Evolutionary conservation across 2,329 filamentous ascomycete genomes (phyloP).

Genomic region (Zymoseptoria passerinii): DNA sequence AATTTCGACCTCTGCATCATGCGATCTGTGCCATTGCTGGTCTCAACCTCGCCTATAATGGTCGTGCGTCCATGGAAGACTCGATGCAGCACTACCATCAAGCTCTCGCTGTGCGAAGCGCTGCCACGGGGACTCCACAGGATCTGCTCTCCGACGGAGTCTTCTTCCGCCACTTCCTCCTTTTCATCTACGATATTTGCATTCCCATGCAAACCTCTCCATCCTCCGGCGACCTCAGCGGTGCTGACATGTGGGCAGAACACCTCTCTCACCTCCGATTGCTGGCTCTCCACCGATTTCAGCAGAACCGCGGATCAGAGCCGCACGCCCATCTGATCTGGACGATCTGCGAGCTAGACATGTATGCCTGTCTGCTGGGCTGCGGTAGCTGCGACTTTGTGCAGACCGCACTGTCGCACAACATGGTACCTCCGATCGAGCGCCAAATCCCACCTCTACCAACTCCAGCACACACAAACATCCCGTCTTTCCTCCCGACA

Average conservation of each 20-base stretch:
- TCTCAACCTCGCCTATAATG: slow-evolving; percentile 43
- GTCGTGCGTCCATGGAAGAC: slow-evolving; percentile 38
- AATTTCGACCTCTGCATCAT: slow-evolving; percentile 47
- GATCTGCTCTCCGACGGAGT: slow-evolving; percentile 50
- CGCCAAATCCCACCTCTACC: slow-evolving; percentile 16
- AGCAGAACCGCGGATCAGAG: slow-evolving; percentile 30
- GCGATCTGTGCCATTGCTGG: slow-evolving; percentile 52
- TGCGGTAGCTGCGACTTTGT: slow-evolving; percentile 45
- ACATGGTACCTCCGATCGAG: slow-evolving; percentile 38
- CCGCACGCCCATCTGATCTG: slow-evolving; percentile 46
- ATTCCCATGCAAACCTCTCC: slow-evolving; percentile 14
- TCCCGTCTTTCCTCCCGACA: slow-evolving; percentile 9
- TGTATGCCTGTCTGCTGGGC: slow-evolving; percentile 48
- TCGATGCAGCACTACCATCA: slow-evolving; percentile 49
- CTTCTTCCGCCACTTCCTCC: slow-evolving; percentile 49
- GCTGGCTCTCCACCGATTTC: slow-evolving; percentile 41
- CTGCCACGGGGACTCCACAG: slow-evolving; percentile 38
- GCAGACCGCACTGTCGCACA: slow-evolving; percentile 38
- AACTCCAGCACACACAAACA: slow-evolving; percentile 9
- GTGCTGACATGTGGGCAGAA: slow-evolving; percentile 46
- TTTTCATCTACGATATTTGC: slow-evolving; percentile 49
- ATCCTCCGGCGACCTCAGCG: slow-evolving; percentile 16
- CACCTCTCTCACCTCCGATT: slow-evolving; percentile 46
- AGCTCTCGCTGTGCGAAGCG: slow-evolving; percentile 36
- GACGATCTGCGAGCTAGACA: slow-evolving; percentile 47